phyloP scores from a whole-genome alignment of 1,284 basidiomycete genomes.

The Microstroma glucosiphilum region DNA sequence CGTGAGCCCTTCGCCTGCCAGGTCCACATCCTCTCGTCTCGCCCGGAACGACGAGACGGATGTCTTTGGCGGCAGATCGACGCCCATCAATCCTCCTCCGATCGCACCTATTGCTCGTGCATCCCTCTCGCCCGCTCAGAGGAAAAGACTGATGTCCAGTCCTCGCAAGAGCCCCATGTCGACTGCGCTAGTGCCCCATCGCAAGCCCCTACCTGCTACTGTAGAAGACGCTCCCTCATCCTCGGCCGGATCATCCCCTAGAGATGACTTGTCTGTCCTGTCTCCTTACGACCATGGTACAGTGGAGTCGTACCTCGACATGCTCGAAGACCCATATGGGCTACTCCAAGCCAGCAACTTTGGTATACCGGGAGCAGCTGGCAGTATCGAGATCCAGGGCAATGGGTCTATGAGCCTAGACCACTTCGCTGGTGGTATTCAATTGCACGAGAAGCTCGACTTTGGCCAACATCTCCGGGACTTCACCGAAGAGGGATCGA shows the following conservation, averaged over 20 bases:
- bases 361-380: conserved; percentile 15
- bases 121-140: not conserved
- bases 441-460: not conserved
- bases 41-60: not conserved
- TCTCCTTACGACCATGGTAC: conserved; percentile 19
- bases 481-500: conserved; percentile 1
- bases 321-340: conserved; percentile 47
- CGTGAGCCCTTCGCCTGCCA: not conserved
- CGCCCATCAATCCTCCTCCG: not conserved
- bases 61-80: not conserved
- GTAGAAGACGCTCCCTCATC: conserved; percentile 43
- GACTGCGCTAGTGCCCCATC: conserved; percentile 2
- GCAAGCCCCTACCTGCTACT: conserved; percentile 38
- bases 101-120: not conserved
- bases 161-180: not conserved
- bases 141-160: not conserved
- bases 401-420: conserved; percentile 1
- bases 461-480: not conserved
- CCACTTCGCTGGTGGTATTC: not conserved
- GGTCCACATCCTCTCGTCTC: too few relatives aligned
- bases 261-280: conserved; percentile 16
- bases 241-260: conserved; percentile 23
- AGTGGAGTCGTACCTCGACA: conserved; percentile 27
- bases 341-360: conserved; percentile 39
- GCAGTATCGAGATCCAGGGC: not conserved